Conservation (phyloP, 768 basidiomycete species). For the Russula ochroleuca region DNA sequence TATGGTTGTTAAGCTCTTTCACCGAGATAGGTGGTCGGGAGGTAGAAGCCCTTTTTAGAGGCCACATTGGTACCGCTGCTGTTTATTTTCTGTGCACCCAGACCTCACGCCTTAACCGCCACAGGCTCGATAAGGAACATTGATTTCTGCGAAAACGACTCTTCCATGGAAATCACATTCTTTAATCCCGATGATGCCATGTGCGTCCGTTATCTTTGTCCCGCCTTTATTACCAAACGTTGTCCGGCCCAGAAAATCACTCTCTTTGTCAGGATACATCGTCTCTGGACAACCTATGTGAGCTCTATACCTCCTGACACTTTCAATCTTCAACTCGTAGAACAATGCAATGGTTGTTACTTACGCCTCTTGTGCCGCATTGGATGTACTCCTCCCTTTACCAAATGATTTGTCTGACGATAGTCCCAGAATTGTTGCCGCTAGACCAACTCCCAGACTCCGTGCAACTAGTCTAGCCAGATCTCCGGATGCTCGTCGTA, state of each 20-base stretch:
- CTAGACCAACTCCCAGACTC: conserved; percentile 22
- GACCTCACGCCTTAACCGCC: conserved; percentile 1
- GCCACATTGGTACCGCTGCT: conserved; percentile 47
- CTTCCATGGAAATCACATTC: conserved; percentile 52
- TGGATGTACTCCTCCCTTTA: neutral
- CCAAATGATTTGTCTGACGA: conserved; percentile 2
- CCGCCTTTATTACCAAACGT: conserved; percentile 11
- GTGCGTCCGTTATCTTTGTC: conserved; percentile 37
- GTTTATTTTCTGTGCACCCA: neutral
- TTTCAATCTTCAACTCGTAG: neutral
- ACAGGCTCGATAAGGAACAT: conserved; percentile 21
- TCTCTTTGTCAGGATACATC: conserved; percentile 62
- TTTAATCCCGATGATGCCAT: conserved; percentile 47
- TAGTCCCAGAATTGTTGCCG: conserved; percentile 30
- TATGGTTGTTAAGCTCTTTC: neutral
- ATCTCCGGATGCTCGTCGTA: conserved; percentile 55
- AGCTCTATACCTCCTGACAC: conserved; percentile 31
- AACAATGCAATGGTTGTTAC: neutral
- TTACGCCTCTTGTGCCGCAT: neutral
- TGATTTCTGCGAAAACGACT: conserved; percentile 30
- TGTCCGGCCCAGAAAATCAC: conserved; percentile 48
- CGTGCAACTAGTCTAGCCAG: conserved; percentile 30
- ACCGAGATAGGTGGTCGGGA: conserved; percentile 41
- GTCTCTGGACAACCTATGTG: conserved; percentile 54
- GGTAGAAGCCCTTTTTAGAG: conserved; percentile 53